phyloP scores from a whole-genome alignment of 1,284 basidiomycete species.

The Puccinia novopanici region DNA sequence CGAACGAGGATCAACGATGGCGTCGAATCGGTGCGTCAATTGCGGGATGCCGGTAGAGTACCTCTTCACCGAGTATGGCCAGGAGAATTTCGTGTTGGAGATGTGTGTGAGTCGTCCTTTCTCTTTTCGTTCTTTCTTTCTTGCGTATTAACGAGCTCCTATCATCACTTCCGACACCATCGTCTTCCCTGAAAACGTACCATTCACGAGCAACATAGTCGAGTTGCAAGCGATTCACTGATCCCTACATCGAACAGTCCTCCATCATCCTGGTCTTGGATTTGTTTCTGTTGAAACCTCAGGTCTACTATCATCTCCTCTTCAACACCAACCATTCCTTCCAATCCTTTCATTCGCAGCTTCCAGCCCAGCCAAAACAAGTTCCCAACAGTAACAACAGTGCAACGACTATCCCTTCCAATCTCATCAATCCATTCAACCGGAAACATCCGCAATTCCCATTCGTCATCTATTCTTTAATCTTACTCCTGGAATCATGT shows the following conservation, averaged over 20 bases:
- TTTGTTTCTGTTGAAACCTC: conserved; percentile 37
- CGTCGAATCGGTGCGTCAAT: conserved; percentile 24
- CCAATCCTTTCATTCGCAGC: conserved; percentile 4
- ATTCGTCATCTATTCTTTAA: background rate
- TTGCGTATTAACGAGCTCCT: too few species aligned
- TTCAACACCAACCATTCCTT: conserved; percentile 20
- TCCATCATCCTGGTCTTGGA: conserved; percentile 29
- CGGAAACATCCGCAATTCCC: background rate
- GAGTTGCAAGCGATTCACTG: conserved; percentile 30
- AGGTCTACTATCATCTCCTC: conserved; percentile 35
- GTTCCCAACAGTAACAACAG: background rate
- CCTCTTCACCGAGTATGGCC: conserved; percentile 36
- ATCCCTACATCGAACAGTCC: conserved; percentile 49
- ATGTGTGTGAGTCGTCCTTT: conserved; percentile 22
- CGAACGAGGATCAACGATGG: background rate
- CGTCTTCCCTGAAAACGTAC: too few species aligned
- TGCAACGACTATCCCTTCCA: background rate
- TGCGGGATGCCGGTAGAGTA: conserved; percentile 12
- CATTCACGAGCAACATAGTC: background rate
- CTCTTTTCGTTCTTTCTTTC: too few species aligned
- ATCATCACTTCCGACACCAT: too few species aligned
- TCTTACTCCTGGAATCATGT: conserved; percentile 39
- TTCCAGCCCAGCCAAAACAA: background rate
- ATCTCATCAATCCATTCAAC: background rate
- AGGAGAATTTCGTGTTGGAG: conserved; percentile 40